Evolutionary conservation across 139 green algal species (phyloP).

Genomic region (Chlamydomonas urium): DNA sequence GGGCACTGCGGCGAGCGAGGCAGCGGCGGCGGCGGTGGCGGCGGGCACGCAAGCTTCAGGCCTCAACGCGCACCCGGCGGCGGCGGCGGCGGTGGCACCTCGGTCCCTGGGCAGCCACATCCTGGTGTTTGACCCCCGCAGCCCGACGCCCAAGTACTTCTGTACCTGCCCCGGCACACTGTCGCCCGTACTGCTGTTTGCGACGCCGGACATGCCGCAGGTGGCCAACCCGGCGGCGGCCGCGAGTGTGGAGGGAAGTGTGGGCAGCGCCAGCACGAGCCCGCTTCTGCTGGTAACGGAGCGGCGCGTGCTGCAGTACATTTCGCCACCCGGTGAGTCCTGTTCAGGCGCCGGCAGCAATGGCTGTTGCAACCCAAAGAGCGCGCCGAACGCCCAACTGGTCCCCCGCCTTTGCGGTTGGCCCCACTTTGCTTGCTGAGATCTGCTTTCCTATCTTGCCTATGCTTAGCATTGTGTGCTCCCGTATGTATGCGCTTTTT

Average conservation of each 20-base stretch:
- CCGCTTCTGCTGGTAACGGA: constrained; percentile 52
- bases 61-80: neutral
- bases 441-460: no score
- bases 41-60: no score
- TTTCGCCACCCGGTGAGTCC: no score
- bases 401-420: no score
- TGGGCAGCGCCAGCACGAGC: constrained; percentile 12
- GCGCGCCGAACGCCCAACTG: no score
- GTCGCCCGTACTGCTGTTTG: constrained; percentile 16
- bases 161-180: constrained; percentile 15
- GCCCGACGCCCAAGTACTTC: constrained; percentile 15
- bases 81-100: constrained; percentile 9
- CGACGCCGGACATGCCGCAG: constrained; percentile 15
- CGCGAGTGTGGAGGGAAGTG: neutral
- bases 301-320: constrained; percentile 30
- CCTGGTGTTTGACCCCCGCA: constrained; percentile 36
- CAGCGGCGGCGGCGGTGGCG: no score
- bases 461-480: no score
- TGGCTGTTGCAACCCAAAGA: no score
- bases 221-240: neutral
- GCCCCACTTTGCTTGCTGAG: no score
- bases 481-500: no score
- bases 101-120: constrained; percentile 20
- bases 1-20: no score
- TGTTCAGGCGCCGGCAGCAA: no score